These are phyloP conservation scores for Gymnopilus dilepis DNA, from an alignment of 768 basidiomycete genomes.

Conservation along the genomic window DNA sequence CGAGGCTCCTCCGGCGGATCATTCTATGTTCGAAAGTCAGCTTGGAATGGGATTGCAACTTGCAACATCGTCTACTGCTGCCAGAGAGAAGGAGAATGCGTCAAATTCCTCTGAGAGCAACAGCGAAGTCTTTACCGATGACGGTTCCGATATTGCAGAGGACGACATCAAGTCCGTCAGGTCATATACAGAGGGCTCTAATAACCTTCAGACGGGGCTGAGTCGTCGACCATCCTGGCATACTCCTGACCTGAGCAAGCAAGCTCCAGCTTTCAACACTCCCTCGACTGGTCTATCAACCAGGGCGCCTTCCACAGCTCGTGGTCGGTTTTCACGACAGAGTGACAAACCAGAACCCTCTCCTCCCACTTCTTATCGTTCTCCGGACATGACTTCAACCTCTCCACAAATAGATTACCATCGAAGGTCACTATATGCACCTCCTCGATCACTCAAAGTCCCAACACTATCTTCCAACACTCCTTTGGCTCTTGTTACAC, in stretches of 20 bases:
- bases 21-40: slow-evolving; percentile 67
- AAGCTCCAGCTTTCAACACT: slow-evolving; percentile 16
- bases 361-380: slow-evolving; percentile 26
- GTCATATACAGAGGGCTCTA: slow-evolving; percentile 63
- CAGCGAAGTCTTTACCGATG: slow-evolving; percentile 71
- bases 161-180: slow-evolving; percentile 75
- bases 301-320: slow-evolving; percentile 24
- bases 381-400: slow-evolving; percentile 30
- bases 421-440: slow-evolving; percentile 50
- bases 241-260: slow-evolving; percentile 32
- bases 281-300: slow-evolving; percentile 21
- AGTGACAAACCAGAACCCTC: slow-evolving; percentile 28
- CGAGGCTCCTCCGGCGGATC: slow-evolving; percentile 71
- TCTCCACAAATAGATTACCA: slow-evolving; percentile 43
- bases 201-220: slow-evolving; percentile 31
- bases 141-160: slow-evolving; percentile 63
- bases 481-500: slow-evolving; percentile 42
- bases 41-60: slow-evolving; percentile 69
- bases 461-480: slow-evolving; percentile 45
- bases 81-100: slow-evolving; percentile 56
- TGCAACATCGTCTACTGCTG: slow-evolving; percentile 67
- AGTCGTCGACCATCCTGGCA: slow-evolving; percentile 57
- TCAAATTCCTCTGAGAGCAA: slow-evolving; percentile 62
- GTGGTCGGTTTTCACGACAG: slow-evolving; percentile 36
- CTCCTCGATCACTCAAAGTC: slow-evolving; percentile 44